phyloP scores from a whole-genome alignment of 2,329 filamentous ascomycete species.

The Colletotrichum eleusines region DNA sequence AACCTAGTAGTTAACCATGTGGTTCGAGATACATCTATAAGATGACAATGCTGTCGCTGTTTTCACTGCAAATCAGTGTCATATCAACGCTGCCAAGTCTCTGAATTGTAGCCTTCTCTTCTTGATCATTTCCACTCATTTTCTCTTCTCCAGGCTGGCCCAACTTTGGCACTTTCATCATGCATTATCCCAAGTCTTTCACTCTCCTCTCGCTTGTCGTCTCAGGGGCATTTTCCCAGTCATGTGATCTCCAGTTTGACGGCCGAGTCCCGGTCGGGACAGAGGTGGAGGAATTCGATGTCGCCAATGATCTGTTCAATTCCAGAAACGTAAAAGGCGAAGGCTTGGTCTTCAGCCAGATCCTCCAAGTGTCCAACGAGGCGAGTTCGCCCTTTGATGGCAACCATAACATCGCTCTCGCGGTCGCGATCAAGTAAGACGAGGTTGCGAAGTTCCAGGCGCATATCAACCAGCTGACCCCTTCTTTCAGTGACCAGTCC shows the following conservation, averaged over 20 bases:
- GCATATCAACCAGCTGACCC: neutral
- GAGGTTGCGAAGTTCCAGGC: neutral
- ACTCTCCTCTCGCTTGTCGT: constrained; percentile 25
- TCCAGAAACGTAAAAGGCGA: constrained; percentile 65
- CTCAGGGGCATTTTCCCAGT: constrained; percentile 21
- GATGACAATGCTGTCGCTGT: neutral
- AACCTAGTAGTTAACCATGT: neutral
- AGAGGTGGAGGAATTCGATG: constrained; percentile 57
- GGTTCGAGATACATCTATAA: neutral
- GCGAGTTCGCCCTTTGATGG: constrained; percentile 55
- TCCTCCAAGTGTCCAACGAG: constrained; percentile 61
- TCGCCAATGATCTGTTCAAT: constrained; percentile 60
- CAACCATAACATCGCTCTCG: constrained; percentile 57
- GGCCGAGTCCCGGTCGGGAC: constrained; percentile 57
- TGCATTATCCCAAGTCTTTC: constrained; percentile 26
- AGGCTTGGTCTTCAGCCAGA: constrained; percentile 62
- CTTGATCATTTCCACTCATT: neutral
- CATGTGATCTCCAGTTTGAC: constrained; percentile 58
- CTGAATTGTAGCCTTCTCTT: neutral
- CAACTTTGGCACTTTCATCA: constrained; percentile 24
- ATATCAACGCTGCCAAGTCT: too few relatives aligned
- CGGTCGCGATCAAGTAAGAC: constrained; percentile 60
- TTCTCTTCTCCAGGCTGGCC: constrained; percentile 28
- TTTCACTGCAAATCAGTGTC: neutral
- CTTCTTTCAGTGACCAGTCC: constrained; percentile 59